Evolutionary conservation across 1,139 yeast species (phyloP), one percentile per base, ranked within the genome.

Genomic region (Scheffersomyces segobiensis): DNA sequence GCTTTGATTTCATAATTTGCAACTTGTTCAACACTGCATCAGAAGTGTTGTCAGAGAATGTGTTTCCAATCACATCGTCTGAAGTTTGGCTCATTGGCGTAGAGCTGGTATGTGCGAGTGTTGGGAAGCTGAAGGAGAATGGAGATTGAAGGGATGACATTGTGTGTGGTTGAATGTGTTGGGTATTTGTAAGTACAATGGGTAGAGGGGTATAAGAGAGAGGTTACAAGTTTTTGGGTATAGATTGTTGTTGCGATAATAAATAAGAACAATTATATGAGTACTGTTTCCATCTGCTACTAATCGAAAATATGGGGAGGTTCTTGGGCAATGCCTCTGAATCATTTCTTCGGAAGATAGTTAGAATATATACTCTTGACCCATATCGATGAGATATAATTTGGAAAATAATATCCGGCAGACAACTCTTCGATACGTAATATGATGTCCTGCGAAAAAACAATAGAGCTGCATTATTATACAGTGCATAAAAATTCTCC

Each of bases 111-210:
- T 19, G 50, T 12, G 50, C 24, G 5, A 21, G 50, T 5, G 50
- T 19, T 48, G 50, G 50, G 50, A 48, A 48, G 50, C 50, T 48
- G 22, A 48, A 48, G 50, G 50, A 48, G 50, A 48, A 48, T n/a
- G 50, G 50, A 7, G 50, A 48, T 48, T 48, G 50, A 48, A 48
- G 50, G 24, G 50, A 18, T 5, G 50, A 14, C 50, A 48, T 48
- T 48, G 24, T 48, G 42, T 10, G 8, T 32, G 42, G 42, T 10
- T 2, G 42, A 32, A 32, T 32, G 42, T 10, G 42, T 32, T 7
- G 42, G 3, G 42, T 32, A 32, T 32, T 14, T 10, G 42, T 10
- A 14, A 14, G 17, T 32, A 32, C 42, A 10, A 10, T 17, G 42
- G 42, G 42, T 14, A 14, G 42, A 17, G 12, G 17, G 17, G 42